Evolutionary conservation across 129 eudicot genomes (phyloP), one percentile per base, ranked within the genome.

Genomic region (Pulicaria dysenterica): DNA sequence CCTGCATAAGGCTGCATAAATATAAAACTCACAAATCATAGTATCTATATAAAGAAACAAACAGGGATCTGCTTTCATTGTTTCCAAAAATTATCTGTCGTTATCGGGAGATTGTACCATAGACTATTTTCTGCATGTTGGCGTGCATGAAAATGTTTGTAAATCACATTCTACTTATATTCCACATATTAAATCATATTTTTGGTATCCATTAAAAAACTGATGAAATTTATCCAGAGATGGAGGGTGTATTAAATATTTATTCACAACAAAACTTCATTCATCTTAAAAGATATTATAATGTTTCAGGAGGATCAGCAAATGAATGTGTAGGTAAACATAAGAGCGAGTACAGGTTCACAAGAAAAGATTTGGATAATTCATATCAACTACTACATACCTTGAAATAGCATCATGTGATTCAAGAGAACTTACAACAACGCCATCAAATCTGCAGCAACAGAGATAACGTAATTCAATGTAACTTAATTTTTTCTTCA

Each of bases 1-100:
- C 99, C 97, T 90, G 97, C 99, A 90, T 90, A 79, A 94, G 97
- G 93, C 99, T 94, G 99, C 99, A 86, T 53, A 87, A 72, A 90
- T 84, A 88, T 87, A 82, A 90, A 84, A 86, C 86, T 85, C 81
- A 86, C 85, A 72, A 77, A 83, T 57, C 81, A 80, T 66, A 77
- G 76, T 60, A 79, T 81, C 71, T 64, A 72, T 75, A 71, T 50
- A 78, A 5, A 70, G 67, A 47, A 69, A 69, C 16, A 73, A 63
- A n/a, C 67, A 11, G 34, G 46, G 4, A 62, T 73, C 40, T 37
- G 41, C 70, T 73, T 63, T 63, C 72, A 24, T 24, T 48, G 19
- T 15, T 73, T 41, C 40, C 54, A 17, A 64, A 47, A 60, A 15
- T 3, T 16, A 15, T 15, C 6, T 13, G 9, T 49, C 13, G 69